These are phyloP conservation scores for Galerina sulciceps DNA, from an alignment of 768 basidiomycete genomes.

Conservation along the genomic window DNA sequence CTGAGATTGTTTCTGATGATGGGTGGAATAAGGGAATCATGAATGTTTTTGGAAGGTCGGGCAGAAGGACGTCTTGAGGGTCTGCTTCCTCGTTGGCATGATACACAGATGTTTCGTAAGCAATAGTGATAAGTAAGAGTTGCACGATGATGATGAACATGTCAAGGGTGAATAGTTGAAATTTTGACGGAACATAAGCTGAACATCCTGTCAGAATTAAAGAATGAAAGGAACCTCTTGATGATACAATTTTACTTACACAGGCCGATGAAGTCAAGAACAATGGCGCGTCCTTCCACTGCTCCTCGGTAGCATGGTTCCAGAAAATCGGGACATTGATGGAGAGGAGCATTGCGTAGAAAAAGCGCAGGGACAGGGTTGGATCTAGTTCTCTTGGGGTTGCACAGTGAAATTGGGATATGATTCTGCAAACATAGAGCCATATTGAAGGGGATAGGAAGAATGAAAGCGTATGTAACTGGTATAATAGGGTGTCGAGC, in stretches of 20 bases:
- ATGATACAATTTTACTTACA: slow-evolving; percentile 46
- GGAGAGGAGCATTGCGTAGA: slow-evolving; percentile 59
- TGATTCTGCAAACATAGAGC: slow-evolving; percentile 55
- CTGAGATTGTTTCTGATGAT: background rate
- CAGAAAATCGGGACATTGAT: slow-evolving; percentile 66
- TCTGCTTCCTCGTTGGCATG: slow-evolving; percentile 40
- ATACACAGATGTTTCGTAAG: slow-evolving; percentile 63
- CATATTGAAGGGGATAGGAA: slow-evolving; percentile 73
- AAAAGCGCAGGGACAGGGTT: slow-evolving; percentile 69
- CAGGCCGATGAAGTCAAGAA: slow-evolving; percentile 82
- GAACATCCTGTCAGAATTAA: background rate
- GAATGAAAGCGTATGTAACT: slow-evolving; percentile 77
- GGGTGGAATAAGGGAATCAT: slow-evolving; percentile 23
- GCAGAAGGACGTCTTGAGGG: slow-evolving; percentile 42
- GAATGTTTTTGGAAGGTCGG: slow-evolving; percentile 24
- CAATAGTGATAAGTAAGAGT: slow-evolving; percentile 64
- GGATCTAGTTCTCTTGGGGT: slow-evolving; percentile 71
- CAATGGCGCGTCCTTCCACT: slow-evolving; percentile 60
- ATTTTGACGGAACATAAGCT: slow-evolving; percentile 67
- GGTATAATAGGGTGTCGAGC: slow-evolving; percentile 75
- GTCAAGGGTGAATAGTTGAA: slow-evolving; percentile 71
- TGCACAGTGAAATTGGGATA: slow-evolving; percentile 67
- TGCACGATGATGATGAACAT: slow-evolving; percentile 70
- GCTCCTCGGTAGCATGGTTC: slow-evolving; percentile 60
- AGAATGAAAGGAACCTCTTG: background rate